Evolutionary conservation across 805 yeast genomes (phyloP).

Genomic region (Wickerhamiella cacticola): DNA sequence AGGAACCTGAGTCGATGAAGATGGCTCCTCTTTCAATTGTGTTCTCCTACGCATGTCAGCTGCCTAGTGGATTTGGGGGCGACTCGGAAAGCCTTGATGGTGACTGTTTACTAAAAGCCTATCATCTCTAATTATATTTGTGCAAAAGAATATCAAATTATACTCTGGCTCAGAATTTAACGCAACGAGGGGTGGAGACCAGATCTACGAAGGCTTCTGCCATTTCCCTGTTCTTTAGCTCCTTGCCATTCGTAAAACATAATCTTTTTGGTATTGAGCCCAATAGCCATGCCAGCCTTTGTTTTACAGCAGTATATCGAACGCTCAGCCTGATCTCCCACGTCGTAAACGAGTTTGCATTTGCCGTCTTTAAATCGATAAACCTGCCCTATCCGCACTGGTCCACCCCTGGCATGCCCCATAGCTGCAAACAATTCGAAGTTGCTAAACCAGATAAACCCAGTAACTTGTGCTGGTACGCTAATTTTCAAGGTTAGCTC

Average conservation of each 20-base stretch:
- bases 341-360: not conserved
- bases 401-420: conserved; percentile 4
- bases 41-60: conserved; percentile 1
- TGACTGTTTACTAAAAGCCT: no score
- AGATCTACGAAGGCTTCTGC: not conserved
- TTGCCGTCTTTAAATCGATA: conserved; percentile 1
- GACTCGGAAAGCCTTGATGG: no score
- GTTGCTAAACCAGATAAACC: conserved; percentile 7
- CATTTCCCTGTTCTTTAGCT: not conserved
- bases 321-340: not conserved
- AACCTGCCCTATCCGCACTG: not conserved
- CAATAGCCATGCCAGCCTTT: not conserved
- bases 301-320: conserved; percentile 1
- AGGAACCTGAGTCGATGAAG: not conserved
- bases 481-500: not conserved
- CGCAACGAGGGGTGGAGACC: not conserved
- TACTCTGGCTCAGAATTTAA: no score
- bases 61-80: not conserved
- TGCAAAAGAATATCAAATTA: no score
- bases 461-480: conserved; percentile 8
- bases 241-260: conserved; percentile 2
- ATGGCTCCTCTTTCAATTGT: not conserved
- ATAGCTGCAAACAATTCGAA: conserved; percentile 5
- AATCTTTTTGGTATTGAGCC: not conserved
- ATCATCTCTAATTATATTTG: no score